Evolutionary conservation across 2,329 filamentous ascomycete species (phyloP).

Genomic region (Hortaea sp.): DNA sequence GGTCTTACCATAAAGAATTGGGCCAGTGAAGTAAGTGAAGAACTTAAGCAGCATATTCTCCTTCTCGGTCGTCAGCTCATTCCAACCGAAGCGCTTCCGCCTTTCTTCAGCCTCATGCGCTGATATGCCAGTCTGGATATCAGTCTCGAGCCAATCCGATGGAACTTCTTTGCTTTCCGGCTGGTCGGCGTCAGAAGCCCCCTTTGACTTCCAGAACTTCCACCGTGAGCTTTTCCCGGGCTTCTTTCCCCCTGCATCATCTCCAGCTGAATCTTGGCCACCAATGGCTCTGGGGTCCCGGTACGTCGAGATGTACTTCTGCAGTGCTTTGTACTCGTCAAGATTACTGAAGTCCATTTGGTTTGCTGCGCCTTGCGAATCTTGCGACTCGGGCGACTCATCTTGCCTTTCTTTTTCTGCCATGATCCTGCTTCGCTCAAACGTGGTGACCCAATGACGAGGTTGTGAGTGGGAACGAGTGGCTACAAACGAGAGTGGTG

Average conservation of each 20-base stretch:
- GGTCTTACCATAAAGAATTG: slow-evolving; percentile 63
- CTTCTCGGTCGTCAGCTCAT: slow-evolving; percentile 65
- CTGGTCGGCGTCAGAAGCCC: slow-evolving; percentile 24
- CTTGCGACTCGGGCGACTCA: too few species aligned
- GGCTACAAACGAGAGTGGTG: too few species aligned
- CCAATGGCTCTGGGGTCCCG: slow-evolving; percentile 45
- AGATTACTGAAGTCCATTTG: slow-evolving; percentile 9
- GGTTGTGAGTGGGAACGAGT: too few species aligned
- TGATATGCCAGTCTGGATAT: slow-evolving; percentile 55
- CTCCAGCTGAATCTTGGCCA: slow-evolving; percentile 28
- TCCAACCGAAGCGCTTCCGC: slow-evolving; percentile 57
- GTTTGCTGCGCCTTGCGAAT: too few species aligned
- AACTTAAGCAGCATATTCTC: slow-evolving; percentile 67
- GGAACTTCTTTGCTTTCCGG: slow-evolving; percentile 37
- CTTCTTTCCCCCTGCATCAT: slow-evolving; percentile 37
- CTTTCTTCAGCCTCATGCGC: slow-evolving; percentile 50
- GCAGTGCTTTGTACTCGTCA: slow-evolving; percentile 56
- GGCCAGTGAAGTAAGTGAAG: slow-evolving; percentile 64
- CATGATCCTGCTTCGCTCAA: too few species aligned
- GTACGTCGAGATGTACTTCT: slow-evolving; percentile 59
- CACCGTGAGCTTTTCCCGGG: slow-evolving; percentile 41
- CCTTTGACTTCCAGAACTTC: slow-evolving; percentile 42
- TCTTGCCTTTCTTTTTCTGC: too few species aligned
- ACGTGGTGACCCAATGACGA: too few species aligned
- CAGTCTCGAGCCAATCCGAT: slow-evolving; percentile 59